phyloP scores from a whole-genome alignment of 2,329 filamentous ascomycete species.

The Fusarium brachygibbosum region DNA sequence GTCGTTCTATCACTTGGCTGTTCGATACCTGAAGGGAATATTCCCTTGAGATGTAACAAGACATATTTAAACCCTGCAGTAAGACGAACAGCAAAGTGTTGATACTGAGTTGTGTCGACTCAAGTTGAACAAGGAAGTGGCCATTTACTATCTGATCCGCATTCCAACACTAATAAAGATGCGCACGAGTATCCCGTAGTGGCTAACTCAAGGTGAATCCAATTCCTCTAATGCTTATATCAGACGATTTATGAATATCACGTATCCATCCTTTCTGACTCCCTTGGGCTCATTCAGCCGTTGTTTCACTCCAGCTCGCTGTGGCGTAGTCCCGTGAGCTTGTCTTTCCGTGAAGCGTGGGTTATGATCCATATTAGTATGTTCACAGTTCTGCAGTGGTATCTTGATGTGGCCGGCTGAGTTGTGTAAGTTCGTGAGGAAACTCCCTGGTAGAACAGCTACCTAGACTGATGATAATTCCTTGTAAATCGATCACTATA shows the following conservation, averaged over 20 bases:
- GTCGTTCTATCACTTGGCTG: not conserved
- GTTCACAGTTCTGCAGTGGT: too few species aligned
- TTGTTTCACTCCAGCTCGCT: not conserved
- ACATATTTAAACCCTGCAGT: not conserved
- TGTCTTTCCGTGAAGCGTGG: not conserved
- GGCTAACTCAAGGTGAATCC: not conserved
- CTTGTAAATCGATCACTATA: too few species aligned
- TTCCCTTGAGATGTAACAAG: not conserved
- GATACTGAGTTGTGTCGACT: not conserved
- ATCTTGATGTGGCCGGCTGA: too few species aligned
- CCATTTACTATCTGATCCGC: not conserved
- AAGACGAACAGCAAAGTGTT: not conserved
- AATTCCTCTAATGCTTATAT: not conserved
- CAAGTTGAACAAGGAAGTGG: not conserved
- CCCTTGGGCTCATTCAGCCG: not conserved
- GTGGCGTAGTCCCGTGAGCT: not conserved
- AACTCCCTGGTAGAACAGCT: too few species aligned
- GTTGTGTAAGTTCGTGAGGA: too few species aligned
- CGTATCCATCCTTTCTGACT: not conserved
- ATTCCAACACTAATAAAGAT: not conserved
- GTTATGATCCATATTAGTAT: not conserved
- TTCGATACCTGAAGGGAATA: not conserved
- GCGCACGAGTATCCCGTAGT: not conserved
- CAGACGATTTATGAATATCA: not conserved
- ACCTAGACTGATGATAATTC: too few species aligned